Evolutionary conservation across 371 early-diverging fungal species (phyloP).

Genomic region (Batkoa obscura): DNA sequence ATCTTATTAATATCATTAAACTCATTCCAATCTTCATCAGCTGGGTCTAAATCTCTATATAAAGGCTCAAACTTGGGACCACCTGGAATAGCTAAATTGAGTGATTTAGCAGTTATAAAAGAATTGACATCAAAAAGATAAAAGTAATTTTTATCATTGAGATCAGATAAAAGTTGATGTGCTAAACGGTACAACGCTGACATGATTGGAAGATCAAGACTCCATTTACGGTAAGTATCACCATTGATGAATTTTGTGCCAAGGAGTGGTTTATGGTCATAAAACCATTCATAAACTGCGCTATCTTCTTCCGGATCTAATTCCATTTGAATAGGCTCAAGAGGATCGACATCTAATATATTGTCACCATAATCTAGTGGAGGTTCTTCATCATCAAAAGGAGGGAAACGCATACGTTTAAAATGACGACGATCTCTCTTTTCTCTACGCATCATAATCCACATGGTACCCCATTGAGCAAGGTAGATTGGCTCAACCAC

Average conservation of each 20-base stretch:
- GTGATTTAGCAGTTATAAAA: slow-evolving; percentile 92
- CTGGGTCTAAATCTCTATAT: slow-evolving; percentile 73
- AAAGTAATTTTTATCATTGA: slow-evolving; percentile 88
- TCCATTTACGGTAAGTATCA: slow-evolving; percentile 77
- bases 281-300: slow-evolving; percentile 89
- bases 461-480: slow-evolving; percentile 97
- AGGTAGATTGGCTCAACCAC: slow-evolving; percentile 91
- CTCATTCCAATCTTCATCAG: slow-evolving; percentile 98
- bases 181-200: slow-evolving; percentile 84
- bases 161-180: slow-evolving; percentile 79
- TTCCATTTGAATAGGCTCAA: slow-evolving; percentile 97
- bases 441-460: slow-evolving; percentile 98
- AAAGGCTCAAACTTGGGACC: slow-evolving; percentile 97
- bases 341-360: slow-evolving; percentile 87
- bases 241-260: slow-evolving; percentile 80
- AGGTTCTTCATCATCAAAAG: slow-evolving; percentile 97
- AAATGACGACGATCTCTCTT: slow-evolving; percentile 95
- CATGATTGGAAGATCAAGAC: slow-evolving; percentile 83
- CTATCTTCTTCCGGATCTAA: slow-evolving; percentile 89
- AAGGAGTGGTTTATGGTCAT: slow-evolving; percentile 84
- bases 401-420: slow-evolving; percentile 95
- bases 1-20: slow-evolving; percentile 99
- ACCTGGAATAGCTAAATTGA: slow-evolving; percentile 97
- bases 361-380: slow-evolving; percentile 96
- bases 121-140: slow-evolving; percentile 87